phyloP scores from a whole-genome alignment of 306 rosid genomes.

The Myrica gale region DNA sequence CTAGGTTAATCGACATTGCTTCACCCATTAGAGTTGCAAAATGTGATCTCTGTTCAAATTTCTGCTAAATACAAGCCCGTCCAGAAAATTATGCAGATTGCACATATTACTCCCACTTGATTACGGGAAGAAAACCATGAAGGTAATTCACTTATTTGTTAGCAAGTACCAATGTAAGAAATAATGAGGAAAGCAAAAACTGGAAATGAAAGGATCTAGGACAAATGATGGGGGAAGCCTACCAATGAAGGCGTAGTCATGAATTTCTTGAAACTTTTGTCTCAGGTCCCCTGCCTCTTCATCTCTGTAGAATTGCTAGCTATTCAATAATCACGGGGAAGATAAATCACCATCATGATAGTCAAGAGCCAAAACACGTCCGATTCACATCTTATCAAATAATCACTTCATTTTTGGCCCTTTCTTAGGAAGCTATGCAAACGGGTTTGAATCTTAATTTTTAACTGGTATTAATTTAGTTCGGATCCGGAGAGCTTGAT shows the following conservation, averaged over 20 bases:
- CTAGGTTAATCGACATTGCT: not conserved
- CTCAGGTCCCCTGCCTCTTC: slow-evolving; percentile 11
- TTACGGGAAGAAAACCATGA: not conserved
- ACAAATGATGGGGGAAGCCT: not conserved
- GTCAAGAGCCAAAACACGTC: slow-evolving; percentile 32
- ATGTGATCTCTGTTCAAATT: not conserved
- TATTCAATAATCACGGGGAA: not conserved
- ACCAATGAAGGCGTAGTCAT: not conserved
- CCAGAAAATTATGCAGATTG: not conserved
- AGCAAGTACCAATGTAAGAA: not conserved
- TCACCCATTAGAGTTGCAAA: not conserved
- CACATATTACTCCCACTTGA: not conserved
- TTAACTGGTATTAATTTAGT: not conserved
- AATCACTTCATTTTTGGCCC: slow-evolving; percentile 10
- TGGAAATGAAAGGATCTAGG: not conserved
- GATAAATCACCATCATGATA: slow-evolving; percentile 10
- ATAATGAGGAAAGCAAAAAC: not conserved
- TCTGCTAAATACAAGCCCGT: not conserved
- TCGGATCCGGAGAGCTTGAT: not conserved
- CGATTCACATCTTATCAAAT: slow-evolving; percentile 18
- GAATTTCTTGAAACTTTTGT: slow-evolving; percentile 7
- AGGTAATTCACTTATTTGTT: not conserved
- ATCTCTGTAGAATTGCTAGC: slow-evolving; percentile 4
- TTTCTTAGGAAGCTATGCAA: too few relatives aligned
- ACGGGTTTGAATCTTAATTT: too few relatives aligned